phyloP scores from a whole-genome alignment of 2,329 filamentous ascomycete species.

The Ophiostoma fasciatum region DNA sequence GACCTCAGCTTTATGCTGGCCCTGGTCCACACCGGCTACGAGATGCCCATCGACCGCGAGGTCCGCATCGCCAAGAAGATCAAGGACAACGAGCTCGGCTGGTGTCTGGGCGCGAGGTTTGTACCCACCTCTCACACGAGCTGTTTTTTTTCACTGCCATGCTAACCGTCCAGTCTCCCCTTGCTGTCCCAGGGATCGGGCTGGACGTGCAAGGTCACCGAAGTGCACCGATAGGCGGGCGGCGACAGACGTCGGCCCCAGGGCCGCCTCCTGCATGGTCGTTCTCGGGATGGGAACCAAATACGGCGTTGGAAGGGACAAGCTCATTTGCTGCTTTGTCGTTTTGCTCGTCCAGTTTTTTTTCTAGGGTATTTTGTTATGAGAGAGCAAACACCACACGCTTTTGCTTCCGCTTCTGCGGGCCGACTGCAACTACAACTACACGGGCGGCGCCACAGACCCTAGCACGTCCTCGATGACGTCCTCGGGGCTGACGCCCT shows the following conservation, averaged over 20 bases:
- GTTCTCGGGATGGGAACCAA: neutral
- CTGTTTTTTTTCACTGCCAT: neutral
- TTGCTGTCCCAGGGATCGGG: constrained; percentile 68
- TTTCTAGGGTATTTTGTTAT: no score
- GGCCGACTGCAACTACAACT: no score
- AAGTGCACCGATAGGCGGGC: constrained; percentile 49
- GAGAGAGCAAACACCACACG: neutral
- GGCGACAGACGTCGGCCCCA: no score
- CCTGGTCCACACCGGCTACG: constrained; percentile 85
- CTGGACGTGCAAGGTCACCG: constrained; percentile 76
- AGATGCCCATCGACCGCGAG: constrained; percentile 92
- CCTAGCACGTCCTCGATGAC: constrained; percentile 50
- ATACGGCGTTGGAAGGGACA: neutral
- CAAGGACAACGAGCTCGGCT: constrained; percentile 88
- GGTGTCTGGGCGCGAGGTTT: constrained; percentile 93
- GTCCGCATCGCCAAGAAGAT: constrained; percentile 99
- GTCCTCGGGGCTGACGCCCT: constrained; percentile 44
- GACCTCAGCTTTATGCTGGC: constrained; percentile 96
- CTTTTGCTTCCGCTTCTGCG: neutral
- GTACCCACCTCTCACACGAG: constrained; percentile 16
- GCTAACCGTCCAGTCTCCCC: constrained; percentile 47
- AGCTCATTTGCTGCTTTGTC: no score
- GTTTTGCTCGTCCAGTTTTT: neutral
- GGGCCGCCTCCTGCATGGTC: no score
- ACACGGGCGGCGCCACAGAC: constrained; percentile 40